These are phyloP conservation scores for Colletotrichum spinosum DNA, from an alignment of 2,329 filamentous ascomycete genomes.

Conservation along the genomic window DNA sequence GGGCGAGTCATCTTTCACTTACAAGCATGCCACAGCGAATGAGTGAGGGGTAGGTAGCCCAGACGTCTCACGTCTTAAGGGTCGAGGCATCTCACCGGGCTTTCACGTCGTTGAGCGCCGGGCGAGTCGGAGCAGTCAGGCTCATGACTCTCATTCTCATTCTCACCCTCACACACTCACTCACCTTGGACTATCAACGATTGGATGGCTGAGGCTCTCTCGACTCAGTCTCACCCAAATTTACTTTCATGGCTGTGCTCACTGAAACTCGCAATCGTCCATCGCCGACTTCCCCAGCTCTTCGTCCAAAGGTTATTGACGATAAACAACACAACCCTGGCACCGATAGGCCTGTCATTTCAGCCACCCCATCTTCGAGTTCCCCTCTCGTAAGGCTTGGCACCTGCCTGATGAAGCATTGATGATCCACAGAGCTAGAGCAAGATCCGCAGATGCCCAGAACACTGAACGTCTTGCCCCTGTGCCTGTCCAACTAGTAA, in stretches of 20 bases:
- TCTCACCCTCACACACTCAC: too few species aligned
- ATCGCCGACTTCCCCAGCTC: background rate
- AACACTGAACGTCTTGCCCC: too few species aligned
- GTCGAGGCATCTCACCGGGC: too few species aligned
- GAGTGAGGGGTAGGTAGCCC: background rate
- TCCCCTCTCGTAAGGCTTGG: slow-evolving; percentile 32
- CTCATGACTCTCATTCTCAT: too few species aligned
- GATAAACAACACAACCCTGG: slow-evolving; percentile 18
- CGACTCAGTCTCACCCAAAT: background rate
- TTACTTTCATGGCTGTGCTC: background rate
- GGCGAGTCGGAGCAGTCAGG: too few species aligned
- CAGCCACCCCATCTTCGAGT: slow-evolving; percentile 16
- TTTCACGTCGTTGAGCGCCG: too few species aligned
- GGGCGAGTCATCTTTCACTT: background rate
- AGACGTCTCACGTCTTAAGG: background rate
- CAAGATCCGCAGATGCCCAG: background rate
- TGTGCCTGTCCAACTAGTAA: too few species aligned
- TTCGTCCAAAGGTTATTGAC: slow-evolving; percentile 4
- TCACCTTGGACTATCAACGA: too few species aligned
- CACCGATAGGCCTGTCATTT: slow-evolving; percentile 5
- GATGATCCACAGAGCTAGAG: slow-evolving; percentile 26
- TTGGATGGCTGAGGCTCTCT: too few species aligned
- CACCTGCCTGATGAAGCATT: slow-evolving; percentile 34
- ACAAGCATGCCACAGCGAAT: background rate
- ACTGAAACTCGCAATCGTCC: background rate